Evolutionary conservation across 441 rosid genomes (phyloP).

Genomic region (Brassica balearica): DNA sequence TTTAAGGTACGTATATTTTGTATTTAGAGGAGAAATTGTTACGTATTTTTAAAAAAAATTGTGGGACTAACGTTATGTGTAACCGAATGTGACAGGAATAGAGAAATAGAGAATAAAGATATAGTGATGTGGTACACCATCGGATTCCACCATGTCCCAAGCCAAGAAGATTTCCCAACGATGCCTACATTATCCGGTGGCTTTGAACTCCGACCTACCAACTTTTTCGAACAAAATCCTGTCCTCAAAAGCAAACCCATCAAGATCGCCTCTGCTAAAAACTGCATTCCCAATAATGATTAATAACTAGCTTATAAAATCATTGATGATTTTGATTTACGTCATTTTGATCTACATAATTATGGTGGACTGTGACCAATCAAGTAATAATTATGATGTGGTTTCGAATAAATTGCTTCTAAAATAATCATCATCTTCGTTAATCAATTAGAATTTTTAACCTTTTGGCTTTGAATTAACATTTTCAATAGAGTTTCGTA

Average conservation of each 20-base stretch:
- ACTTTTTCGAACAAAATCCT: slow-evolving; percentile 61
- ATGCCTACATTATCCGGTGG: slow-evolving; percentile 60
- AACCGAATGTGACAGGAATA: slow-evolving; percentile 42
- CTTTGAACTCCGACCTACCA: slow-evolving; percentile 61
- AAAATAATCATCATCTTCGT: background rate
- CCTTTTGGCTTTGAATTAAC: no score
- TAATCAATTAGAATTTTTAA: background rate
- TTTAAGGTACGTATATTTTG: background rate
- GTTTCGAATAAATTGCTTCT: slow-evolving; percentile 5
- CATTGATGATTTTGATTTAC: background rate
- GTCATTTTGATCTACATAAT: background rate
- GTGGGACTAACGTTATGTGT: background rate
- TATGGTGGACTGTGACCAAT: background rate
- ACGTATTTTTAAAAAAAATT: background rate
- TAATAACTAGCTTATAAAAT: background rate
- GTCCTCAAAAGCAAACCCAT: slow-evolving; percentile 49
- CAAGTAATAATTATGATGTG: background rate
- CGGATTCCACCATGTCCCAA: slow-evolving; percentile 59
- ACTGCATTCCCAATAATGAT: slow-evolving; percentile 18
- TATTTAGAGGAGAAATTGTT: background rate
- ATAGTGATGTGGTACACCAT: slow-evolving; percentile 63
- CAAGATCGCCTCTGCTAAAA: slow-evolving; percentile 15
- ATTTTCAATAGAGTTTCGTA: no score
- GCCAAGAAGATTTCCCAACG: slow-evolving; percentile 65
- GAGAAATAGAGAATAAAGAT: slow-evolving; percentile 59